Evolutionary conservation across 441 rosid species (phyloP).

Genomic region (Pelargonium exstipulatum): DNA sequence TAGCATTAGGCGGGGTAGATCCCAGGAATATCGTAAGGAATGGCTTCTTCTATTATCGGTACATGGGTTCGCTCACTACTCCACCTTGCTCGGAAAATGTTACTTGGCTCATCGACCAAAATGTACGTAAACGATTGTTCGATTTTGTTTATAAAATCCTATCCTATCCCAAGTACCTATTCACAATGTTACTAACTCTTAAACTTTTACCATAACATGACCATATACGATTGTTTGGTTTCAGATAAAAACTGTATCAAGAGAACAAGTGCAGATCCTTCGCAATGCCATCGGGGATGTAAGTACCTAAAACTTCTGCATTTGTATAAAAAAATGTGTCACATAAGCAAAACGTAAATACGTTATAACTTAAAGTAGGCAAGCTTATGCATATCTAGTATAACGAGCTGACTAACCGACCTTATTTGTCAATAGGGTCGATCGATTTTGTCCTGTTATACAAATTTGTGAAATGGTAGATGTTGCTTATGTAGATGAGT

Average conservation of each 20-base stretch:
- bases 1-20: constrained; percentile 32
- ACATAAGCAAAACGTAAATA: too few species aligned
- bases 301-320: constrained; percentile 18
- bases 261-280: constrained; percentile 35
- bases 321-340: neutral
- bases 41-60: constrained; percentile 40
- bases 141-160: too few species aligned
- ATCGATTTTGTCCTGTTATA: too few species aligned
- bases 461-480: too few species aligned
- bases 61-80: constrained; percentile 53
- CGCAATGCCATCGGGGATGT: constrained; percentile 46
- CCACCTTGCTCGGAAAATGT: constrained; percentile 69
- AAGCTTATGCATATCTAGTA: too few species aligned
- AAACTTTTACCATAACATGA: too few species aligned
- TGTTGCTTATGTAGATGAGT: too few species aligned
- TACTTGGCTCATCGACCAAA: constrained; percentile 42
- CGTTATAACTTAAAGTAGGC: too few species aligned
- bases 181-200: too few species aligned
- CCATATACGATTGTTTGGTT: neutral
- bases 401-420: too few species aligned
- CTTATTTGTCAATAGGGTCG: too few species aligned
- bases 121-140: constrained; percentile 24
- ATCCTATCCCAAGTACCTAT: too few species aligned
- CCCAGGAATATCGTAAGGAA: constrained; percentile 32
- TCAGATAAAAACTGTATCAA: constrained; percentile 41